phyloP scores from a whole-genome alignment of 1,284 basidiomycete species.

The Pyrrhoderma noxium region DNA sequence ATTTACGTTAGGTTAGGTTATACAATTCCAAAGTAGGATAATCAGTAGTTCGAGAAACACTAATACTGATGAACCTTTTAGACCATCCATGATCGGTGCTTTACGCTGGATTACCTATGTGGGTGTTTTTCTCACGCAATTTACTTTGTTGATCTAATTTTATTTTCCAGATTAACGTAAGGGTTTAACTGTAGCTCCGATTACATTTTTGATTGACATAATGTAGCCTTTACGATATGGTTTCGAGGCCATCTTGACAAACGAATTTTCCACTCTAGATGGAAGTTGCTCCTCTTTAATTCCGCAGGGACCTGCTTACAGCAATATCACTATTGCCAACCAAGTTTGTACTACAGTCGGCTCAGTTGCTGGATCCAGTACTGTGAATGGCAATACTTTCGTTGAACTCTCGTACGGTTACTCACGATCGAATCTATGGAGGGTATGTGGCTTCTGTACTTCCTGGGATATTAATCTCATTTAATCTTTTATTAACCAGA shows the following conservation, averaged over 20 bases:
- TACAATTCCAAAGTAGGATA: constrained; percentile 25
- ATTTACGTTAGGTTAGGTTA: constrained; percentile 17
- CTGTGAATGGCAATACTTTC: constrained; percentile 29
- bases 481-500: constrained; percentile 23
- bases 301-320: constrained; percentile 40
- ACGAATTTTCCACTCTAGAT: constrained; percentile 45
- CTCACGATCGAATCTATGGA: constrained; percentile 45
- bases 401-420: constrained; percentile 40
- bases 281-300: constrained; percentile 38
- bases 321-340: constrained; percentile 29
- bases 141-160: constrained; percentile 21
- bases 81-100: constrained; percentile 26
- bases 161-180: not conserved
- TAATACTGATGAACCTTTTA: no score
- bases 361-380: constrained; percentile 19
- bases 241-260: constrained; percentile 43
- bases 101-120: constrained; percentile 43
- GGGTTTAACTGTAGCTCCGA: not conserved
- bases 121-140: constrained; percentile 27
- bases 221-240: constrained; percentile 37
- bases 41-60: no score
- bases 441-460: constrained; percentile 25
- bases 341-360: constrained; percentile 25
- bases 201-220: constrained; percentile 5
- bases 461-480: not conserved